Evolutionary conservation across 148 eudicot genomes (phyloP), one percentile per base, ranked within the genome.

Genomic region (Nepenthes mirabilis): DNA sequence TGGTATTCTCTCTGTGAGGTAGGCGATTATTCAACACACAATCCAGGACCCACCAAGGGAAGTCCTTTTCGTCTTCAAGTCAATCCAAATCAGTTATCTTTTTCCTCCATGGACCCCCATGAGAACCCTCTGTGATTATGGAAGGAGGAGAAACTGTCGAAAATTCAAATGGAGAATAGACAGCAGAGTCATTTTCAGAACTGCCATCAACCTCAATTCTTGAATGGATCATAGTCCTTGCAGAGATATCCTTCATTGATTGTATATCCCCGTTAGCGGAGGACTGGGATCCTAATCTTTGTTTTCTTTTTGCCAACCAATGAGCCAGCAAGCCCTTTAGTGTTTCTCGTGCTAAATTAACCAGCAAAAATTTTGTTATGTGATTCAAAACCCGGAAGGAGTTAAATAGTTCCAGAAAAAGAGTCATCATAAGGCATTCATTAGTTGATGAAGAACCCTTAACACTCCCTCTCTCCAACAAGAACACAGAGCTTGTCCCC

Each of bases 21-120:
- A 94, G 80, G 48, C 91, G 91, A 73, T 94, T 89, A 70, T 84
- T 81, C 73, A 89, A 56, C 52, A 89, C 87, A 67, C 97, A 94
- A 65, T 94, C 99, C 74, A 94, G 70, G 73, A 91, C 88, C 99
- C 99, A 94, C 85, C 68, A 84, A 1, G 97, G 99, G 58, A 94
- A 83, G 62, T 81, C 83, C 77, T 89, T 94, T 67, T 94, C 99
- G 67, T 89, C 99, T 80, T 94, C 99, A 55, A 81, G 72, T 70
- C 99, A 97, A 63, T 81, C 86, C 47, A 94, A 70, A 64, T 83
- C 90, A 1, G 91, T 86, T 62, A 84, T 89, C 75, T 84, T 94
- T 76, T 89, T 94, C 62, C 99, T 83, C 99, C 97, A 94, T 3
- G 85, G 83, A 53, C 95, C 95, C 57, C 95, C 84, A 62, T 86